phyloP scores from a whole-genome alignment of 2,329 filamentous ascomycete species.

The Fusarium keratoplasticum region DNA sequence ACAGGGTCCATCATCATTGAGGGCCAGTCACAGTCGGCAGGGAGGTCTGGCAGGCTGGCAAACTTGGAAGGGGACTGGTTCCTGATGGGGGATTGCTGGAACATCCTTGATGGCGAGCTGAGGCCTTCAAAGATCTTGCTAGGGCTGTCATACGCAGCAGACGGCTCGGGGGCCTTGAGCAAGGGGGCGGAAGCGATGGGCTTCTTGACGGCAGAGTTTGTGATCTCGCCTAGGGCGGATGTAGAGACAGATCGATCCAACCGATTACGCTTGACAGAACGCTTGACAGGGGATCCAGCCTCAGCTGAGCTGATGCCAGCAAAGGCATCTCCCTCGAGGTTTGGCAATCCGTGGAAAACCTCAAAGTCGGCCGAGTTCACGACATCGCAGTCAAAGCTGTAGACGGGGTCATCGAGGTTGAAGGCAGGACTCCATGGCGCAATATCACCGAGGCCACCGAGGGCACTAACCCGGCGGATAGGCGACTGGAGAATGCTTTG shows the following conservation, averaged over 20 bases:
- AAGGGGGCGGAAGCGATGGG: conserved; percentile 62
- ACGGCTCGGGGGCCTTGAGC: conserved; percentile 60
- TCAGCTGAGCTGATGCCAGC: conserved; percentile 60
- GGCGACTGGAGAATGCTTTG: conserved; percentile 85
- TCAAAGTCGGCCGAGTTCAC: conserved; percentile 68
- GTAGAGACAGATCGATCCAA: conserved; percentile 73
- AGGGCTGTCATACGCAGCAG: conserved; percentile 63
- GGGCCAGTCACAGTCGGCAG: conserved; percentile 55
- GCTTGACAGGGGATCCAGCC: conserved; percentile 75
- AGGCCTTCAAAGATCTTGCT: conserved; percentile 68
- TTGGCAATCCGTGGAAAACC: conserved; percentile 64
- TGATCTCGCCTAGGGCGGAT: conserved; percentile 71
- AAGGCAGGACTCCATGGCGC: conserved; percentile 76
- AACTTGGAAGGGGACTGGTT: conserved; percentile 65
- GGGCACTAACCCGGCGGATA: conserved; percentile 59
- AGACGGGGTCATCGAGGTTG: conserved; percentile 68
- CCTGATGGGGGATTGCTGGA: conserved; percentile 50
- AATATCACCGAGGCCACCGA: conserved; percentile 61
- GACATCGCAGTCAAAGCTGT: conserved; percentile 61
- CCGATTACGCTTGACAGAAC: conserved; percentile 68
- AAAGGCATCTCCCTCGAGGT: conserved; percentile 46
- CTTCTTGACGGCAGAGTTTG: conserved; percentile 64
- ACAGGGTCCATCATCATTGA: conserved; percentile 49
- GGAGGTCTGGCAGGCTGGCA: conserved; percentile 48
- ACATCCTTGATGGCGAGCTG: conserved; percentile 67